phyloP scores from a whole-genome alignment of 352 stramenopile species.

The Phytophthora nicotianae region DNA sequence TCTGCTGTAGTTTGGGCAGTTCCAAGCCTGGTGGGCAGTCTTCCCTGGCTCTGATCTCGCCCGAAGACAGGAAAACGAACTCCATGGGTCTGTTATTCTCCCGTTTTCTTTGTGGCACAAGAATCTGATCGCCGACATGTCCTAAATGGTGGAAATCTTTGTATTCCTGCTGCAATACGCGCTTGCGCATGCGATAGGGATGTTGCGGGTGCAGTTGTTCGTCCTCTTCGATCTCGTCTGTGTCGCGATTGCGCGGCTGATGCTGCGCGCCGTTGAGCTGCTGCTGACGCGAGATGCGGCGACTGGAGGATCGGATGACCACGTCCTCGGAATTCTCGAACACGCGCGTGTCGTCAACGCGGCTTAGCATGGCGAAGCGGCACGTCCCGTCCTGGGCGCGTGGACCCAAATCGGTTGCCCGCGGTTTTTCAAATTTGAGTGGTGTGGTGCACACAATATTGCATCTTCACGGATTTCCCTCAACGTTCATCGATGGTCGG shows the following conservation, averaged over 20 bases:
- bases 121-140: not conserved
- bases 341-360: constrained; percentile 61
- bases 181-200: constrained; percentile 46
- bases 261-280: not conserved
- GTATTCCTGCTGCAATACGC: constrained; percentile 25
- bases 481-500: no score
- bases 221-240: constrained; percentile 22
- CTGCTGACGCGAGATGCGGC: constrained; percentile 10
- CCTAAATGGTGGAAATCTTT: constrained; percentile 3
- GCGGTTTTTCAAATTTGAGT: constrained; percentile 13
- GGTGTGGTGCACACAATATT: constrained; percentile 11
- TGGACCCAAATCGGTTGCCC: not conserved
- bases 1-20: constrained; percentile 34
- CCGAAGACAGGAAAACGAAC: constrained; percentile 63
- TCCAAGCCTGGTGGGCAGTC: constrained; percentile 56
- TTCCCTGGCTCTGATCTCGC: constrained; percentile 63
- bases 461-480: no score
- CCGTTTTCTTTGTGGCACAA: not conserved
- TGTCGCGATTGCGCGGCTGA: not conserved
- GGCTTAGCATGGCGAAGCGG: constrained; percentile 51
- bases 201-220: constrained; percentile 45
- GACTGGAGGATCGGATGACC: constrained; percentile 29
- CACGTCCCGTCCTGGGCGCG: constrained; percentile 1
- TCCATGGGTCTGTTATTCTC: constrained; percentile 47
- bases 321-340: constrained; percentile 72